These are phyloP conservation scores for Sabuloglossum arenarium DNA, from an alignment of 495 filamentous ascomycete species.

Conservation along the genomic window DNA sequence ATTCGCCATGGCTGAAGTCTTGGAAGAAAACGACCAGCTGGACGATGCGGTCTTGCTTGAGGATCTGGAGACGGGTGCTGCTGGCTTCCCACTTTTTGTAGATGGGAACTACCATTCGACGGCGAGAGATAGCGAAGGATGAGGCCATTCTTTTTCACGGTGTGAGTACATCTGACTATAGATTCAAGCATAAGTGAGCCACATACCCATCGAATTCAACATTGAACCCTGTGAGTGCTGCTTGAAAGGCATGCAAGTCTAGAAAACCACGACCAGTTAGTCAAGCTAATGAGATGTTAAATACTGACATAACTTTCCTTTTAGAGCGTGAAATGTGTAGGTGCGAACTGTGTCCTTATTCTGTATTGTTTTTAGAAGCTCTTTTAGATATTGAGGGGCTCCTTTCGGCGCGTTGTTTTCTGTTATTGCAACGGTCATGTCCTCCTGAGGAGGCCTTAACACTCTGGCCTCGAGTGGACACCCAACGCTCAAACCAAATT, in stretches of 20 bases:
- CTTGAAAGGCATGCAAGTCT: conserved; percentile 59
- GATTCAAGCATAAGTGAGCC: neutral
- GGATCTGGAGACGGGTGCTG: conserved; percentile 53
- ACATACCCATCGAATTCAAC: conserved; percentile 49
- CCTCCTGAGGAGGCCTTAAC: conserved; percentile 40
- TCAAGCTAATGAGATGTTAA: neutral
- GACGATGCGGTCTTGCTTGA: conserved; percentile 45
- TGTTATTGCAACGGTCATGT: conserved; percentile 44
- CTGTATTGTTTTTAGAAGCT: conserved; percentile 28
- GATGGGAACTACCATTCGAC: conserved; percentile 71
- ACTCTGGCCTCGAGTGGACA: conserved; percentile 38
- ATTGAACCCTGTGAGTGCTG: conserved; percentile 51
- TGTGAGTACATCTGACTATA: neutral
- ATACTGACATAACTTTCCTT: neutral
- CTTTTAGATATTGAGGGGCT: conserved; percentile 28
- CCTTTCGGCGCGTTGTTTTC: conserved; percentile 40
- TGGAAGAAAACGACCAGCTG: conserved; percentile 70
- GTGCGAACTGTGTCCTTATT: conserved; percentile 22
- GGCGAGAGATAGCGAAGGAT: conserved; percentile 62
- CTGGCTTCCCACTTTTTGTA: conserved; percentile 78
- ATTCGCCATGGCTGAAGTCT: conserved; percentile 60
- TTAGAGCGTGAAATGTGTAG: conserved; percentile 26
- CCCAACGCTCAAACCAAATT: conserved; percentile 35
- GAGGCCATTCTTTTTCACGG: conserved; percentile 29
- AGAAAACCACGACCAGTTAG: neutral